Evolutionary conservation across 2,329 filamentous ascomycete species (phyloP), one percentile per base, ranked within the genome.

Genomic region (Xylaria sp.): DNA sequence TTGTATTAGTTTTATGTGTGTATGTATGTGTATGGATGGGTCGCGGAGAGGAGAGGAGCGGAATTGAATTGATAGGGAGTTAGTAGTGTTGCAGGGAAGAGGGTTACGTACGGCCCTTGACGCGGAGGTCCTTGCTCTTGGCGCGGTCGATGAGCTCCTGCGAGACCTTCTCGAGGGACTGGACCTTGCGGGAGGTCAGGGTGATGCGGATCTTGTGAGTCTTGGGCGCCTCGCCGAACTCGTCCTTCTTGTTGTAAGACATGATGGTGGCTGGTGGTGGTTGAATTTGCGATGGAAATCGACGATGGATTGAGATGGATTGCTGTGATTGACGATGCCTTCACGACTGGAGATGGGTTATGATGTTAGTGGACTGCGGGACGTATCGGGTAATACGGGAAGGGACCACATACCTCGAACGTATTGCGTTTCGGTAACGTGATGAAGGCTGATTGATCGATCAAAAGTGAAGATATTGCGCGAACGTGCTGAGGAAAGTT

Each of bases 221-320:
- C 66, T 68, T 68, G 79, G 72, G 92, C 81, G 89, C 89, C 80
- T 97, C 94, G 84, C 87, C 91, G 82, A 92, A 91, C 77, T 94
- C 90, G 82, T 97, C 94, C 89, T 97, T 97, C 82, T 96, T 96
- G 83, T 96, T 87, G 89, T 91, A 95, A 83, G 92, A 95, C 92
- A 96, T 96, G 71, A 83, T 90, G 82, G 77, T n/a, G n/a, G n/a
- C n/a, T n/a, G n/a, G n/a, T n/a, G n/a, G n/a, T n/a, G n/a, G n/a
- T n/a, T n/a, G n/a, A n/a, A n/a, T n/a, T n/a, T n/a, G n/a, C n/a
- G n/a, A n/a, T n/a, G n/a, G n/a, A n/a, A n/a, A n/a, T n/a, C n/a
- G n/a, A 43, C 54, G 57, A 57, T 40, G 25, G 57, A 19, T 59
- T 59, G 31, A 28, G 21, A 31, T 64, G 46, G 37, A 37, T 52